A percentile compares a stretch with the other conserved stretches of the same genome.
Evolutionary conservation across 768 basidiomycete species (phyloP).

Genomic region (Sarcodon sp.): DNA sequence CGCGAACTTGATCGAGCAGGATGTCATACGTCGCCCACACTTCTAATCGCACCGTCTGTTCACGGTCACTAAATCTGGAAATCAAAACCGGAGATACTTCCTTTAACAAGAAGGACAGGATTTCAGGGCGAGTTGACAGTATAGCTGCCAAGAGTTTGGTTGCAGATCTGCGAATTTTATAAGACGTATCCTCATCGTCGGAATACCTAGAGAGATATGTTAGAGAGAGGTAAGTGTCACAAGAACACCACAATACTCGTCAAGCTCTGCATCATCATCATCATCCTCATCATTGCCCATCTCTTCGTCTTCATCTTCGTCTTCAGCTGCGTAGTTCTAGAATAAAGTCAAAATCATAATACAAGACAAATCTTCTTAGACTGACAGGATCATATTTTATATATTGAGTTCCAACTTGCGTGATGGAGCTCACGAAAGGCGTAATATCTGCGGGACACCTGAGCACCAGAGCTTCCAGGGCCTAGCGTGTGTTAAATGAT

Average conservation of each 20-base stretch:
- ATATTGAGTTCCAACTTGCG: slow-evolving; percentile 58
- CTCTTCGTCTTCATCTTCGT: slow-evolving; percentile 51
- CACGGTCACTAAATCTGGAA: slow-evolving; percentile 86
- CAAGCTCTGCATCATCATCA: slow-evolving; percentile 67
- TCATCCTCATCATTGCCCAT: slow-evolving; percentile 65
- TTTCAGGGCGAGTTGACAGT: slow-evolving; percentile 83
- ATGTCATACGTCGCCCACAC: slow-evolving; percentile 79
- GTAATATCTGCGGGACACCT: slow-evolving; percentile 77
- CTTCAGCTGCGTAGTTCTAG: slow-evolving; percentile 66
- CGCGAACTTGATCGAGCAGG: slow-evolving; percentile 72
- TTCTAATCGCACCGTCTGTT: slow-evolving; percentile 89
- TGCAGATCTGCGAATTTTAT: slow-evolving; percentile 91
- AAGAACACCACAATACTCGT: slow-evolving; percentile 38
- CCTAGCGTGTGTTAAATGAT: slow-evolving; percentile 23
- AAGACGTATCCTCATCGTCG: slow-evolving; percentile 96
- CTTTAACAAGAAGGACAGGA: slow-evolving; percentile 67
- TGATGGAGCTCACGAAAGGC: slow-evolving; percentile 53
- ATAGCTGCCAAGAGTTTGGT: slow-evolving; percentile 82
- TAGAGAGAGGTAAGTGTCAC: slow-evolving; percentile 3
- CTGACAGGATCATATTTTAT: slow-evolving; percentile 92
- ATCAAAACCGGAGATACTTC: slow-evolving; percentile 82
- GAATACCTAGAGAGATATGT: slow-evolving; percentile 50
- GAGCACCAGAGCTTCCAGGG: slow-evolving; percentile 75
- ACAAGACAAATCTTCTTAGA: slow-evolving; percentile 2
- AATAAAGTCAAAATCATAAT: slow-evolving; percentile 2